Percentiles rank a stretch among this genome's conserved stretches.
These are phyloP conservation scores for Schrenkiella parvula DNA, from an alignment of 345 rosid species.

Conservation along the genomic window DNA sequence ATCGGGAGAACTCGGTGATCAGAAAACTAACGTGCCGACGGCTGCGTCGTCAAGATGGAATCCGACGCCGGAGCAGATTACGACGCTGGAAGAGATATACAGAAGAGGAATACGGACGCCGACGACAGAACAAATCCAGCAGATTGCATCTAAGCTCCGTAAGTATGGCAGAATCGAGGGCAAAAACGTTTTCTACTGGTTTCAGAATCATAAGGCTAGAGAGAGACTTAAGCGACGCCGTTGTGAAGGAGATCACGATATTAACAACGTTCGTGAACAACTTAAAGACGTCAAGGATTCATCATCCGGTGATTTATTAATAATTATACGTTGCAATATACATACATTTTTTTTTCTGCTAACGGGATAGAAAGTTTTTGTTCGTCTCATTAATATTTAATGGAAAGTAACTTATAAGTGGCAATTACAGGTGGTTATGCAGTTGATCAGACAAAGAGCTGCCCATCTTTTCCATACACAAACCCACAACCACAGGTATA, in stretches of 20 bases:
- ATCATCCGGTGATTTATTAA: slow-evolving; percentile 2
- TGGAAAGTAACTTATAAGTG: background rate
- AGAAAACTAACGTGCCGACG: background rate
- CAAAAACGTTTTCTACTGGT: slow-evolving; percentile 80
- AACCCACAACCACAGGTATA: slow-evolving; percentile 36
- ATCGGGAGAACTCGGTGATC: background rate
- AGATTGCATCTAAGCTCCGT: slow-evolving; percentile 55
- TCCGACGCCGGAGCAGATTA: slow-evolving; percentile 67
- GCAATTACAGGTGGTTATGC: slow-evolving; percentile 29
- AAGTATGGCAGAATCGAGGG: slow-evolving; percentile 71
- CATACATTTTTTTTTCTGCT: background rate
- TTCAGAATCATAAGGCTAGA: slow-evolving; percentile 74
- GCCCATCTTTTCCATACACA: slow-evolving; percentile 30
- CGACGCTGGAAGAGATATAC: slow-evolving; percentile 57
- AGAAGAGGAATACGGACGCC: slow-evolving; percentile 60
- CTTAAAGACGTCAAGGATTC: slow-evolving; percentile 16
- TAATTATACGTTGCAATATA: background rate
- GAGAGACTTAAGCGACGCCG: slow-evolving; percentile 63
- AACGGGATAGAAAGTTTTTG: background rate
- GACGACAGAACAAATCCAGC: slow-evolving; percentile 57
- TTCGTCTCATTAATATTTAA: background rate
- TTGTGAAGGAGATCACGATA: slow-evolving; percentile 10
- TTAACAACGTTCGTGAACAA: slow-evolving; percentile 14
- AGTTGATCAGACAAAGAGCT: slow-evolving; percentile 41
- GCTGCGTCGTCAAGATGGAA: slow-evolving; percentile 59